Evolutionary conservation across 2,329 filamentous ascomycete species (phyloP), one percentile per base, ranked within the genome.

Genomic region (Clarireedia hainanense): DNA sequence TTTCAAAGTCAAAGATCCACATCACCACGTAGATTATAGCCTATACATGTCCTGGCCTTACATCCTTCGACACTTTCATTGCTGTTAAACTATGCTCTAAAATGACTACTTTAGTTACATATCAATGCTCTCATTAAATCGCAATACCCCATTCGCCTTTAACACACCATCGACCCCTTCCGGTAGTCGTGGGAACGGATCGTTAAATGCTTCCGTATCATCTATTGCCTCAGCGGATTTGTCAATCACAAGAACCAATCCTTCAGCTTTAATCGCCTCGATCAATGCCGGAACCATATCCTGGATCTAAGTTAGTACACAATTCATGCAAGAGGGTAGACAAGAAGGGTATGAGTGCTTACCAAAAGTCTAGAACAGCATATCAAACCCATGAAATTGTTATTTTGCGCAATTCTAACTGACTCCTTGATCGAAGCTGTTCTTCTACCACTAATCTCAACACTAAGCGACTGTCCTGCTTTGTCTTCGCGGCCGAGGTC

Each of bases 321-420:
- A 17, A 36, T 12, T 7, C 23, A 12, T 39, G 24, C 42, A 24
- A 10, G 3, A 15, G 27, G 30, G 30, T 9, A 52, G 15, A 34
- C 9, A 34, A 36, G 10, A 36, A 6, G 2, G 4, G 17, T 7
- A 12, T 24, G 37, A 47, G 55, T 39, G 79, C 86, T 67, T 78
- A 95, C 90, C 75, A 99, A 72, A 61, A 99, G 77, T 63, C 87
- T 82, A 34, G 89, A 92, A 64, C 86, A 91, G 73, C 91, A 96
- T 58, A 97, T 89, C 67, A 99, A 71, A 3, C 94, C 94, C 94
- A 99, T 99, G 63, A 99, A 89, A 70, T 99, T 99, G 70, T 99
- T 99, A 69, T 86, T 89, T 71, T 95, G 88, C 23, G 92, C 91
- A 67, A 95, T 90, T 61, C 91, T 82, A 14, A 96, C 94, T 4